Conservation (phyloP, 2,329 filamentous ascomycete species). For the Sporothrix brasiliensis region DNA sequence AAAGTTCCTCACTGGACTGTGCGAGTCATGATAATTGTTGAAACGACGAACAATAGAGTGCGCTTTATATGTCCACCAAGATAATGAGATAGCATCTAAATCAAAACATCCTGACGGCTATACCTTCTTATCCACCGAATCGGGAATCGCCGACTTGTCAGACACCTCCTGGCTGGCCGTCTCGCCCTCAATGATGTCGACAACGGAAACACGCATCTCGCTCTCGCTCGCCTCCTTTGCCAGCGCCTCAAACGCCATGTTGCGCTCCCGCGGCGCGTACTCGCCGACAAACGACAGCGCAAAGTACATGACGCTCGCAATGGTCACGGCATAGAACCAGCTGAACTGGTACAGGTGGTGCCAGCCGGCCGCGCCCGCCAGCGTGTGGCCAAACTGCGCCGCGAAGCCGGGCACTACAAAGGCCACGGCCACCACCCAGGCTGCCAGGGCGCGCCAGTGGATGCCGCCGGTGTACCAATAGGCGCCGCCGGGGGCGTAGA, state of each 20-base stretch:
- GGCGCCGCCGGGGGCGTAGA: slow-evolving; percentile 29
- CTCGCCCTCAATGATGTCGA: slow-evolving; percentile 34
- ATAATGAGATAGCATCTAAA: too few relatives aligned
- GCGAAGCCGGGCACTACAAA: slow-evolving; percentile 25
- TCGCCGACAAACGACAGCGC: slow-evolving; percentile 19
- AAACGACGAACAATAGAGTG: too few relatives aligned
- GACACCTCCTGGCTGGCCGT: slow-evolving; percentile 11
- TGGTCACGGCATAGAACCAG: slow-evolving; percentile 25
- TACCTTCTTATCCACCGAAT: slow-evolving; percentile 10
- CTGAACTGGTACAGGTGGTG: slow-evolving; percentile 28
- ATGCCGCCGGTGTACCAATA: slow-evolving; percentile 34
- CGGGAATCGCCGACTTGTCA: background rate
- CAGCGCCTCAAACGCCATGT: background rate
- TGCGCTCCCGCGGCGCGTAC: background rate
- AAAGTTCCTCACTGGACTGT: background rate
- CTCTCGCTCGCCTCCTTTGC: too few relatives aligned
- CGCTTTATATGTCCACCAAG: too few relatives aligned
- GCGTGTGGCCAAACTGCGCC: slow-evolving; percentile 27
- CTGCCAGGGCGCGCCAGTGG: slow-evolving; percentile 33
- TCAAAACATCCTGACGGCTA: background rate
- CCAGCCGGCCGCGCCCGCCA: slow-evolving; percentile 24
- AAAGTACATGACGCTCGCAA: slow-evolving; percentile 23
- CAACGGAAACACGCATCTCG: too few relatives aligned
- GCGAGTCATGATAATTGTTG: background rate
- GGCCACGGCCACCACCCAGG: slow-evolving; percentile 24